Evolutionary conservation across 495 filamentous ascomycete species (phyloP).

Genomic region (Hypoxylon lienhwacheense): DNA sequence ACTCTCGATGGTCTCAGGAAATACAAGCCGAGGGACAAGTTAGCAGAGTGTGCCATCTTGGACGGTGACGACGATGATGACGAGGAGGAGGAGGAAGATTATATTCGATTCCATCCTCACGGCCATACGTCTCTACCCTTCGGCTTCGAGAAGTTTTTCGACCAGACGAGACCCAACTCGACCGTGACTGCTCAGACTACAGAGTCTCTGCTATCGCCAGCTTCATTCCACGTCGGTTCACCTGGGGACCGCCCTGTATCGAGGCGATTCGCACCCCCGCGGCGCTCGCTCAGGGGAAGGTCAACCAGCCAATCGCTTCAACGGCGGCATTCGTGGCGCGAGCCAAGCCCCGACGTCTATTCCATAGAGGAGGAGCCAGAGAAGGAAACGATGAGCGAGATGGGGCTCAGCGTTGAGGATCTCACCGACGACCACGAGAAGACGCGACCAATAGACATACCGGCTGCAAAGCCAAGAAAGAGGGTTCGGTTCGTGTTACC

Average conservation of each 20-base stretch:
- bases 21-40: slow-evolving; percentile 39
- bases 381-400: slow-evolving; percentile 46
- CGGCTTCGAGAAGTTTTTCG: slow-evolving; percentile 36
- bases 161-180: slow-evolving; percentile 28
- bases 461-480: slow-evolving; percentile 53
- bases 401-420: slow-evolving; percentile 35
- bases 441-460: slow-evolving; percentile 44
- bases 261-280: slow-evolving; percentile 32
- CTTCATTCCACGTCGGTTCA: slow-evolving; percentile 36
- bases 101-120: slow-evolving; percentile 43
- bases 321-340: slow-evolving; percentile 50
- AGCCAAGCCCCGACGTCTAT: slow-evolving; percentile 56
- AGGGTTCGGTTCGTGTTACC: slow-evolving; percentile 54
- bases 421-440: slow-evolving; percentile 28
- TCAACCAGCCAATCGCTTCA: slow-evolving; percentile 32
- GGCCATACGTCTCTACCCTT: slow-evolving; percentile 37
- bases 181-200: slow-evolving; percentile 33
- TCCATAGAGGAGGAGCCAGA: slow-evolving; percentile 55
- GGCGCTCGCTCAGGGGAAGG: slow-evolving; percentile 28
- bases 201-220: slow-evolving; percentile 36
- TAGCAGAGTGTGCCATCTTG: slow-evolving; percentile 41
- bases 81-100: slow-evolving; percentile 43
- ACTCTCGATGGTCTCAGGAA: slow-evolving; percentile 50
- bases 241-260: slow-evolving; percentile 23
- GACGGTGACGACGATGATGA: slow-evolving; percentile 40